These are phyloP conservation scores for Cladophialophora bantiana DNA, from an alignment of 2,329 filamentous ascomycete genomes.

Conservation along the genomic window DNA sequence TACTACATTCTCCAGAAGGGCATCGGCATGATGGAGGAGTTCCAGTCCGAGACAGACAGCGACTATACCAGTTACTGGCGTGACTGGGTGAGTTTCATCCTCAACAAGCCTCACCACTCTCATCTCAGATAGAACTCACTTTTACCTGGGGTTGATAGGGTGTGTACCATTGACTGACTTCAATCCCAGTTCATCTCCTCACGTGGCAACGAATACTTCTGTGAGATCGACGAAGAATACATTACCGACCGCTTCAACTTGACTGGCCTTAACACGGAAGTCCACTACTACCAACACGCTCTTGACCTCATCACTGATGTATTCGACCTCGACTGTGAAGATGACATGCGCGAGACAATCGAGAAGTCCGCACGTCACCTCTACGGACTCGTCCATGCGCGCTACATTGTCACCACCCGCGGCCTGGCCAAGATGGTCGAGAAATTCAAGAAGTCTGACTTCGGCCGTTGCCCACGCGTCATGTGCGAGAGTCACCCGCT, in stretches of 20 bases:
- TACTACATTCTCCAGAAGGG: background rate
- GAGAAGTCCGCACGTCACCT: constrained; percentile 96
- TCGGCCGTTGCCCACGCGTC: constrained; percentile 96
- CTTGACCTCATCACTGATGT: constrained; percentile 97
- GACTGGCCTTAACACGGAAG: constrained; percentile 94
- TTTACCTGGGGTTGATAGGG: background rate
- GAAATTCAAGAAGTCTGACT: constrained; percentile 98
- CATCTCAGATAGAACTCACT: background rate
- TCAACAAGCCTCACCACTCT: constrained; percentile 5
- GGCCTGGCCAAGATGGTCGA: constrained; percentile 98
- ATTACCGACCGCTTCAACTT: constrained; percentile 97
- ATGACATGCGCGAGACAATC: constrained; percentile 97
- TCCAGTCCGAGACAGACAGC: constrained; percentile 95
- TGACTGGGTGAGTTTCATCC: constrained; percentile 81
- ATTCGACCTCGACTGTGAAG: constrained; percentile 97
- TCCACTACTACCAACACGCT: constrained; percentile 98
- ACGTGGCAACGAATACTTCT: constrained; percentile 98
- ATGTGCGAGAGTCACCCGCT: constrained; percentile 93
- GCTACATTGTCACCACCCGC: constrained; percentile 95
- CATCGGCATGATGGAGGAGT: constrained; percentile 80
- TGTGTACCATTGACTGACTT: constrained; percentile 3
- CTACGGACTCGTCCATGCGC: constrained; percentile 93
- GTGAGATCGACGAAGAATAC: constrained; percentile 99
- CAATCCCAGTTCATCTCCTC: constrained; percentile 89
- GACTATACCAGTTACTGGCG: constrained; percentile 99